Conservation (phyloP, 148 eudicot species). For the Rhododendron molle region DNA sequence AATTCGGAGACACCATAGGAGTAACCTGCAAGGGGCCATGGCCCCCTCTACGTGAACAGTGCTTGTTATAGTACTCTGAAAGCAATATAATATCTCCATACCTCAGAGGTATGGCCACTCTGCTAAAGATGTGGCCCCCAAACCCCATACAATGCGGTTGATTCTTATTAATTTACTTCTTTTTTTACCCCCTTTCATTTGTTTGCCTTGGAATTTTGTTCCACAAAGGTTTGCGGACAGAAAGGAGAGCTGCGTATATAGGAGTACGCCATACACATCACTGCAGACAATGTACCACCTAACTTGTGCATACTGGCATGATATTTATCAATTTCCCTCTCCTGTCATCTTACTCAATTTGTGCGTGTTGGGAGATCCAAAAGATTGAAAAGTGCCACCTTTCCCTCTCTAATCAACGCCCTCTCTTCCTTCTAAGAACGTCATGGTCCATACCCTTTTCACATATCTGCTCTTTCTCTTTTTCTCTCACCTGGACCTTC, state of each 20-base stretch:
- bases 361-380: neutral
- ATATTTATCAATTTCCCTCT: neutral
- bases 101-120: neutral
- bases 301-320: neutral
- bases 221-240: neutral
- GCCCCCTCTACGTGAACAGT: neutral
- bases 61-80: neutral
- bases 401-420: neutral
- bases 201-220: neutral
- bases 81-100: neutral
- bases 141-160: neutral
- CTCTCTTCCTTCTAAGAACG: neutral
- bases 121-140: neutral
- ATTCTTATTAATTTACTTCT: neutral
- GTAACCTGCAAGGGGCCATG: neutral
- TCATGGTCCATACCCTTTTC: neutral
- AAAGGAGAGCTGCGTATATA: neutral
- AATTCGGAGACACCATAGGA: neutral
- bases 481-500: neutral
- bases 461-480: neutral
- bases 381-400: neutral
- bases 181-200: neutral
- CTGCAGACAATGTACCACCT: neutral
- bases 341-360: neutral
- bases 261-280: neutral